Conservation (phyloP, 495 filamentous ascomycete species). For the Penicillium crystallinum region DNA sequence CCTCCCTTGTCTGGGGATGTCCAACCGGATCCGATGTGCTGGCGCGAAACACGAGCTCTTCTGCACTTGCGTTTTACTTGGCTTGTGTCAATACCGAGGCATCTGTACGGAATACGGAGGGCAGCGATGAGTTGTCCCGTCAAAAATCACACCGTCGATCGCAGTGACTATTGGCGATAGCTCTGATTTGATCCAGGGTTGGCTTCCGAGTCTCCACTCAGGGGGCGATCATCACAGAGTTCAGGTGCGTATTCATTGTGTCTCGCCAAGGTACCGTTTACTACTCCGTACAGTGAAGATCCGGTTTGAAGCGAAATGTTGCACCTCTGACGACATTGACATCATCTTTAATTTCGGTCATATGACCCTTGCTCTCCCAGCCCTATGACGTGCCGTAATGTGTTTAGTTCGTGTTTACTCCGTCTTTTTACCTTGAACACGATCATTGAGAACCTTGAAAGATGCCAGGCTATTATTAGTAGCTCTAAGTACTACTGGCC, state of each 20-base stretch:
- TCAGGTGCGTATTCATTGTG: not conserved
- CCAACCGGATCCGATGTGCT: not conserved
- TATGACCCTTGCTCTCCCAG: slow-evolving; percentile 4
- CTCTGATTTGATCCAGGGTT: not conserved
- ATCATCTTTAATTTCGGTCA: not conserved
- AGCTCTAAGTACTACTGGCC: no score
- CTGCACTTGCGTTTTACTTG: not conserved
- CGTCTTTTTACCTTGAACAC: no score
- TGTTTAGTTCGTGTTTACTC: not conserved
- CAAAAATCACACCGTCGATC: not conserved
- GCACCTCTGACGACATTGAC: slow-evolving; percentile 1
- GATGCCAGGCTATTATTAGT: no score
- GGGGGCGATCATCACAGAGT: not conserved
- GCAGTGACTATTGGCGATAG: not conserved
- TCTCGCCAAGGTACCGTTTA: no score
- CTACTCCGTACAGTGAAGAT: not conserved
- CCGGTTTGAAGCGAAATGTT: not conserved
- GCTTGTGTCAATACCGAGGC: not conserved
- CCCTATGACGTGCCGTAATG: slow-evolving; percentile 21
- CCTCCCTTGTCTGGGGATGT: not conserved
- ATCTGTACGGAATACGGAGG: no score
- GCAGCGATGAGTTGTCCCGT: not conserved
- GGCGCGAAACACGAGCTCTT: not conserved
- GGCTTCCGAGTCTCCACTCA: not conserved
- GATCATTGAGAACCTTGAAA: no score